Base-by-base conservation (phyloP, 106 monocot species). In the Gastrodia elata region DNA sequence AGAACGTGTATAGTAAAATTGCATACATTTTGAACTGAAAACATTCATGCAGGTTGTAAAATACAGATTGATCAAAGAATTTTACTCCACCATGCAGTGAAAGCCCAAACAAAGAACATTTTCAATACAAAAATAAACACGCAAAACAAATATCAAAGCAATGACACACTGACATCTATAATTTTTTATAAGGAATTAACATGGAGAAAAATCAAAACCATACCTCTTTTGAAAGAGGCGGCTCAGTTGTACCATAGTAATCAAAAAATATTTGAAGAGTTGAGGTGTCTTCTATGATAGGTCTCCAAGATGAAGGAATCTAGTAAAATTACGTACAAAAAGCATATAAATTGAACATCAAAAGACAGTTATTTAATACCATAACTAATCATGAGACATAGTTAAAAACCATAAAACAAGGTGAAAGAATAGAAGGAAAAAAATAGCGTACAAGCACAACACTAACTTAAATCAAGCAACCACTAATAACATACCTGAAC, bases 191-290 rank as follows among this genome's bases (percentile, higher is more conserved):
- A 20, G 20, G 67, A 67, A 67, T 36, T 6, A 67, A 67, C 5
- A 75, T 6, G 18, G 48, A 36, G 25, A 69, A 15, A 18, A 22
- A 13, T 18, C 16, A 8, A 74, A 73, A 38, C 1, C 36, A 73
- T 82, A 97, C 96, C 90, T 90, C 96, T 80, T 93, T 97, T 58
- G 96, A 93, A 13, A 97, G 79, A 75, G 90, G 87, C 65, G 92
- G 86, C 26, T 92, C 86, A 20, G 86, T 73, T 43, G 76, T 71
- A 44, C 73, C 84, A 78, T 97, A 97, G 72, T 90, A 97, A 74
- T 97, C 96, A 80, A 97, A 97, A 75, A 97, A 97, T 9, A 93
- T 90, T 76, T 93, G 90, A 74, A 97, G 75, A 13, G 96, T 97
- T 28, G 90, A 84, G 73, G 87, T 84, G 72, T 93, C 96, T 81